A percentile compares a stretch with the other conserved stretches of the same genome.
Evolutionary conservation across 345 rosid genomes (phyloP).

Genomic region (Cardamine resedifolia): DNA sequence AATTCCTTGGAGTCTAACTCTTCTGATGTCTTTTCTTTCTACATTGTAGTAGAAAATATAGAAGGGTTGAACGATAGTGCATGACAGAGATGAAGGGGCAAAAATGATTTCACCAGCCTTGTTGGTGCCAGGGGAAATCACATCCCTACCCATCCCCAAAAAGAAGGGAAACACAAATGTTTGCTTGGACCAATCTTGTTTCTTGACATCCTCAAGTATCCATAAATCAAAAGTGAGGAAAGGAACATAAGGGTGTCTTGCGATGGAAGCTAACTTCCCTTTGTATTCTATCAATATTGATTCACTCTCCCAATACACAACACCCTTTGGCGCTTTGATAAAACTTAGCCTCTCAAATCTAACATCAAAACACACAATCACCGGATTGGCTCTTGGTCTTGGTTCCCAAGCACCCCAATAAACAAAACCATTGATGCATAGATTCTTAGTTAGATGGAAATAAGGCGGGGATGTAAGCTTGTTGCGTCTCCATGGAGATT

Average conservation of each 20-base stretch:
- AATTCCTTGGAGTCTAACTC: neutral
- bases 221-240: neutral
- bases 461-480: neutral
- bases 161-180: neutral
- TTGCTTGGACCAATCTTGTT: slow-evolving; percentile 2
- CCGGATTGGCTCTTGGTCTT: neutral
- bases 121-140: neutral
- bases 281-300: slow-evolving; percentile 2
- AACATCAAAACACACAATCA: neutral
- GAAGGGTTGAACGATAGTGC: neutral
- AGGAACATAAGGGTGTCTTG: neutral
- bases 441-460: too few relatives aligned
- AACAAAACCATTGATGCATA: neutral
- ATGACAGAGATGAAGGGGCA: neutral
- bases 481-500: neutral
- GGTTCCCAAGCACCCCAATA: neutral
- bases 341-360: neutral
- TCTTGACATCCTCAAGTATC: neutral
- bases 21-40: neutral
- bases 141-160: neutral
- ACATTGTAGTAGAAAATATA: slow-evolving; percentile 3
- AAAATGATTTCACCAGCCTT: slow-evolving; percentile 22
- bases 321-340: neutral
- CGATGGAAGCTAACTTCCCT: neutral
- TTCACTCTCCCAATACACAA: neutral